Percentiles rank a stretch among this genome's conserved stretches.
Evolutionary conservation across 2,329 filamentous ascomycete species (phyloP).

Genomic region (Fusarium buharicum): DNA sequence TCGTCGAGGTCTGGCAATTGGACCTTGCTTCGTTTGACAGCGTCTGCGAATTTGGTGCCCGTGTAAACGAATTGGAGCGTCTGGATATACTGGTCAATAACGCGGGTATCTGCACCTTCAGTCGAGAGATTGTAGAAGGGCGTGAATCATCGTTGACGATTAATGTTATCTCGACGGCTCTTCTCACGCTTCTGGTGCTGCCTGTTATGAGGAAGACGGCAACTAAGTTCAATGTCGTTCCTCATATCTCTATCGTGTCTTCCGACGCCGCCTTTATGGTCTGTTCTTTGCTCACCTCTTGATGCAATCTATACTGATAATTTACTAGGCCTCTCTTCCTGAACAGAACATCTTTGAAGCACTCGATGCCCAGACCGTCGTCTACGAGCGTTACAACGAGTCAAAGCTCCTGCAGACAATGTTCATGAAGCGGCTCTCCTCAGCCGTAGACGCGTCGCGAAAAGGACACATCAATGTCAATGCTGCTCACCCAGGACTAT

Average conservation of each 20-base stretch:
- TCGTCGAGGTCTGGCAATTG: slow-evolving; percentile 57
- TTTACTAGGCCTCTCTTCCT: slow-evolving; percentile 47
- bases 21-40: slow-evolving; percentile 55
- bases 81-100: slow-evolving; percentile 58
- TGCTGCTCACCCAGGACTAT: slow-evolving; percentile 55
- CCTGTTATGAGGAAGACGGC: slow-evolving; percentile 55
- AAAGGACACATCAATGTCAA: slow-evolving; percentile 53
- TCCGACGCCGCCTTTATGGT: slow-evolving; percentile 49
- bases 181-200: slow-evolving; percentile 57
- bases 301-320: not conserved
- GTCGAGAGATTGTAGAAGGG: slow-evolving; percentile 49
- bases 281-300: not conserved
- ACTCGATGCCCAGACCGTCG: slow-evolving; percentile 43
- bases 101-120: slow-evolving; percentile 44
- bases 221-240: slow-evolving; percentile 46
- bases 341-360: slow-evolving; percentile 49
- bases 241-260: slow-evolving; percentile 53
- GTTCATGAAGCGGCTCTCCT: slow-evolving; percentile 49
- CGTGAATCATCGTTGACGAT: slow-evolving; percentile 57
- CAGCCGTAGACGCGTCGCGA: slow-evolving; percentile 44
- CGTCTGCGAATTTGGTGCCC: slow-evolving; percentile 51
- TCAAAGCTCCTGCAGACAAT: slow-evolving; percentile 50
- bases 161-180: slow-evolving; percentile 59
- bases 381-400: slow-evolving; percentile 43
- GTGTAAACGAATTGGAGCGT: slow-evolving; percentile 49